These are phyloP conservation scores for Hyphodiscus hymeniophilus DNA, from an alignment of 495 filamentous ascomycete species.

Conservation along the genomic window DNA sequence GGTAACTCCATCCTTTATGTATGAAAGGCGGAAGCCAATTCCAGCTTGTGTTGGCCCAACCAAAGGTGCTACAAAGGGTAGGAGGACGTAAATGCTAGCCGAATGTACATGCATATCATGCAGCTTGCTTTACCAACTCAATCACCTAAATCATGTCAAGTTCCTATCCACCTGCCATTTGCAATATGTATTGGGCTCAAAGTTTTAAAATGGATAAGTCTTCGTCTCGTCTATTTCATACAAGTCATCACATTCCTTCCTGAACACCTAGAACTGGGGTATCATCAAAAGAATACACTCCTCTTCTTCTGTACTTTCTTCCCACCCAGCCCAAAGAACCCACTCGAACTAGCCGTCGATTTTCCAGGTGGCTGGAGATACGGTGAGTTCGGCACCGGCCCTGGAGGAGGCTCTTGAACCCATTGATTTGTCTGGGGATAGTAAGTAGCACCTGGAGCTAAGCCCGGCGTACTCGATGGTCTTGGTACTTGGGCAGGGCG, in stretches of 20 bases:
- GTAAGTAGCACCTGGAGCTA: neutral
- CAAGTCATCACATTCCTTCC: neutral
- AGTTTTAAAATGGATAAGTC: no score
- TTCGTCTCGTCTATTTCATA: neutral
- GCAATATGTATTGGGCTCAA: no score
- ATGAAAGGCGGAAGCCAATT: no score
- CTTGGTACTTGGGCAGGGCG: constrained; percentile 14
- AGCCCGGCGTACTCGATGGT: constrained; percentile 14
- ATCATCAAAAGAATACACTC: constrained; percentile 33
- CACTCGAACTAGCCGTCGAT: constrained; percentile 18
- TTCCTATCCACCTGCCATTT: no score
- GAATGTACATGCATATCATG: no score
- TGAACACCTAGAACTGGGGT: constrained; percentile 1
- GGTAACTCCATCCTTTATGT: no score
- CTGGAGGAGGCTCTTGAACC: neutral
- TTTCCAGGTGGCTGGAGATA: constrained; percentile 18
- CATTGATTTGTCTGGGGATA: neutral
- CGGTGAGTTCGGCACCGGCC: neutral
- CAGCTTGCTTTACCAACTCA: no score
- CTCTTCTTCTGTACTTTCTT: constrained; percentile 37
- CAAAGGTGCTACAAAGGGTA: no score
- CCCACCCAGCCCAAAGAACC: constrained; percentile 22
- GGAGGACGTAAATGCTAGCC: no score
- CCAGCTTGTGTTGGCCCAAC: no score
- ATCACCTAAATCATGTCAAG: no score